Evolutionary conservation across 2,329 filamentous ascomycete species (phyloP).

Genomic region (Leptosphaerulina australis): DNA sequence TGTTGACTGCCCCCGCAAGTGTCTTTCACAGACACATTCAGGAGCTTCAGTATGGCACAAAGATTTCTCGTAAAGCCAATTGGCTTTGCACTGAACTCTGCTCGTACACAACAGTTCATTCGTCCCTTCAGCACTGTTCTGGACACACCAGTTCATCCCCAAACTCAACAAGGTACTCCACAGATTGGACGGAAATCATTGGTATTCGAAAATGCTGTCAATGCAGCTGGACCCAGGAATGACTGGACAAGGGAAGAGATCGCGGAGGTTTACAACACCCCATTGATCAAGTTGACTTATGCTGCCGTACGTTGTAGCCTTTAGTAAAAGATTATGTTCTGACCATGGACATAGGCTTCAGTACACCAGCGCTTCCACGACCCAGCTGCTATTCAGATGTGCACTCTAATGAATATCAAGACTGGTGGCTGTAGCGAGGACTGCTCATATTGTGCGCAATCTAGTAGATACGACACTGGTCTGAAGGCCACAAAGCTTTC

Average conservation of each 20-base stretch:
- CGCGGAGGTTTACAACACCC: slow-evolving; percentile 78
- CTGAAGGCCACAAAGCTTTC: slow-evolving; percentile 80
- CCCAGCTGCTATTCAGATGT: slow-evolving; percentile 84
- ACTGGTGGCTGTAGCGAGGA: slow-evolving; percentile 91
- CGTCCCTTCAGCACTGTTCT: slow-evolving; percentile 44
- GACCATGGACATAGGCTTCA: slow-evolving; percentile 60
- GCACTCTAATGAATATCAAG: slow-evolving; percentile 96
- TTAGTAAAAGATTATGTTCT: not conserved
- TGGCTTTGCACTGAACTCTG: slow-evolving; percentile 11
- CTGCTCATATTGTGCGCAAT: slow-evolving; percentile 91
- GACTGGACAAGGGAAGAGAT: slow-evolving; percentile 86
- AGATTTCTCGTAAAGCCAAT: slow-evolving; percentile 17
- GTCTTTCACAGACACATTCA: slow-evolving; percentile 9
- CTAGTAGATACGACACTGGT: slow-evolving; percentile 78
- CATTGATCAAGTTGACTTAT: slow-evolving; percentile 77
- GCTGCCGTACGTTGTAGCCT: slow-evolving; percentile 62
- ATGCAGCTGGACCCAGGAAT: slow-evolving; percentile 66
- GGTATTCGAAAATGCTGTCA: slow-evolving; percentile 58
- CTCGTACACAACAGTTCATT: slow-evolving; percentile 14
- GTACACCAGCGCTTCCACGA: slow-evolving; percentile 87
- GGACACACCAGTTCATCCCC: slow-evolving; percentile 36
- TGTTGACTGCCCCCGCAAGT: slow-evolving; percentile 11
- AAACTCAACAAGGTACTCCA: slow-evolving; percentile 29
- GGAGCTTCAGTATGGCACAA: slow-evolving; percentile 17
- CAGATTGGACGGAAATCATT: slow-evolving; percentile 18